Evolutionary conservation across 2,329 filamentous ascomycete species (phyloP), one percentile per base, ranked within the genome.

Genomic region (Colletotrichum graminicola): DNA sequence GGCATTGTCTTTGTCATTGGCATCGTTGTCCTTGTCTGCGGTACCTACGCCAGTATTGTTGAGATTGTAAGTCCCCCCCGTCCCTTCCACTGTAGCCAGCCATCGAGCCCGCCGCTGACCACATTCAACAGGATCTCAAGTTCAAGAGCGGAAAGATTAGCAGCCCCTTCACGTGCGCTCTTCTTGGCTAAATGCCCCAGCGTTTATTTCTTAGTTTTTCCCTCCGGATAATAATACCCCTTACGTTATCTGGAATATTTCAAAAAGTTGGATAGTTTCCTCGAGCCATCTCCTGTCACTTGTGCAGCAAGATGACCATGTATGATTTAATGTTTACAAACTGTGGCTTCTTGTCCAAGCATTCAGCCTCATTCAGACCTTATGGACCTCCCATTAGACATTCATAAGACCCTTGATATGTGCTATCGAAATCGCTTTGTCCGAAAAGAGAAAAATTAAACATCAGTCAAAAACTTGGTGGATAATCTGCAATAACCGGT

Each of bases 11-110:
- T 80, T 57, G 11, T 79, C 41, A 78, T 80, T 4, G 79, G 79
- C 51, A 74, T 80, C 56, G 56, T 80, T 52, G 77, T 79, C 6
- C 77, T 80, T 1, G 77, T 79, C 5, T 76, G 77, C 43, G 79
- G 79, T 63, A 80, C 79, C 16, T 80, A 80, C 39, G 76, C 79
- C 54, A 78, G 70, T 12, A 73, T 73, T 21, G 72, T 66, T 16
- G 72, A 73, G 60, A 73, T 73, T 57, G 69, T 73, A 43, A 73
- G 72, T 72, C 36, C 52, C 41, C 16, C 41, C 41, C 4, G 5
- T 1, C 3, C 14, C 18, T 11, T 2, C 29, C 6, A 41, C 3
- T 6, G 36, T 4, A 41, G 4, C 21, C 12, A 2, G n/a, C 49
- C 49, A 18, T 21, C 29, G 2, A 36, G 2, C 34, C 41, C 36